Evolutionary conservation across 345 rosid genomes (phyloP).

Genomic region (Cardiospermum halicacabum): DNA sequence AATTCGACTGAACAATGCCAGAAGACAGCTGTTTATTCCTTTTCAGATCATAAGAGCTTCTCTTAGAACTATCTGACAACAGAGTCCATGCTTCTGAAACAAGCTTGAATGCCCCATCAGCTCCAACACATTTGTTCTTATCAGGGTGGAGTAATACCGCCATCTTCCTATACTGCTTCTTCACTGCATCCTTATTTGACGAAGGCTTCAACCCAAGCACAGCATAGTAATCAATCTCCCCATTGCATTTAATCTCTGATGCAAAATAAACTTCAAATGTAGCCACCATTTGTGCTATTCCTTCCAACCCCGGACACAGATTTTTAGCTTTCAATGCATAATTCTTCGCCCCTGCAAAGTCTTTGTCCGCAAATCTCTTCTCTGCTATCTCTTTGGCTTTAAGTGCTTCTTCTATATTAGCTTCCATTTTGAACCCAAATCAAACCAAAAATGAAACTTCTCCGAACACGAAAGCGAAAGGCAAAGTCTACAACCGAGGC

Average conservation of each 20-base stretch:
- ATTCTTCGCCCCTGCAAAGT: conserved; percentile 68
- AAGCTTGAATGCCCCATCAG: conserved; percentile 95
- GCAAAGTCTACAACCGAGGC: conserved; percentile 32
- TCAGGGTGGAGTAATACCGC: conserved; percentile 95
- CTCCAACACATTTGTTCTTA: conserved; percentile 88
- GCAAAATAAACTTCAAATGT: conserved; percentile 88
- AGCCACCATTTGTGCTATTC: conserved; percentile 89
- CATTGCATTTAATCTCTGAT: conserved; percentile 59
- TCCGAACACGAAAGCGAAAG: conserved; percentile 2
- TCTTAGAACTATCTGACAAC: conserved; percentile 63
- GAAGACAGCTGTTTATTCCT: conserved; percentile 35
- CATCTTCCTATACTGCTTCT: conserved; percentile 88
- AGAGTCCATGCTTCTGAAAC: conserved; percentile 90
- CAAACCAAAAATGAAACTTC: conserved; percentile 17
- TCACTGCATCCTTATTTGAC: conserved; percentile 76
- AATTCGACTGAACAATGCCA: conserved; percentile 34
- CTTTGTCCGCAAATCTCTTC: conserved; percentile 74
- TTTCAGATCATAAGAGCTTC: conserved; percentile 56
- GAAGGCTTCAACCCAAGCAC: conserved; percentile 91
- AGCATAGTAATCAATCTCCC: conserved; percentile 71
- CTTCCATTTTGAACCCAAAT: conserved; percentile 54
- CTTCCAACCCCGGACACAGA: conserved; percentile 75
- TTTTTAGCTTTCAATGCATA: conserved; percentile 79
- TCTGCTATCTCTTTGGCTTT: conserved; percentile 82
- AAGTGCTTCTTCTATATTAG: conserved; percentile 71